phyloP scores from a whole-genome alignment of 2,329 filamentous ascomycete genomes.

The Neopestalotiopsis clavispora region DNA sequence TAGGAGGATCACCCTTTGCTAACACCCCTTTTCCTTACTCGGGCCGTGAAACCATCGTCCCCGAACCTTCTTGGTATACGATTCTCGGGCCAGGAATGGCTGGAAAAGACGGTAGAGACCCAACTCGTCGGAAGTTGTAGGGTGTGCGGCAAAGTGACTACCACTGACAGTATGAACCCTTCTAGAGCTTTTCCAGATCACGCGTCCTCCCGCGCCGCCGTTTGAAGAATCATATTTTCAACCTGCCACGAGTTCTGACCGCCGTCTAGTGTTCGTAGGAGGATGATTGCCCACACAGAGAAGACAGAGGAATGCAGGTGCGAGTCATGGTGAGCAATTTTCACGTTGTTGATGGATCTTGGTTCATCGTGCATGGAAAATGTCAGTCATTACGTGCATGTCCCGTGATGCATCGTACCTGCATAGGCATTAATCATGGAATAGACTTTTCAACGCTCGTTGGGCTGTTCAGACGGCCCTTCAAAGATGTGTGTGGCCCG shows the following conservation, averaged over 20 bases:
- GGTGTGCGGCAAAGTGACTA: neutral
- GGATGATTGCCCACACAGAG: neutral
- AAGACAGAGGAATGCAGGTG: neutral
- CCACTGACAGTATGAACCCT: neutral
- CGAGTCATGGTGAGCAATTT: neutral
- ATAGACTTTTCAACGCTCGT: neutral
- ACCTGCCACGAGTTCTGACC: neutral
- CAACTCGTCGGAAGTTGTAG: neutral
- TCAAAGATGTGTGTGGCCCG: neutral
- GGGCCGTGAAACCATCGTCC: neutral
- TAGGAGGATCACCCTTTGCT: neutral
- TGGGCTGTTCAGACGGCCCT: neutral
- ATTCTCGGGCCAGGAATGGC: neutral
- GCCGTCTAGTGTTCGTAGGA: neutral
- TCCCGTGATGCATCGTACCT: neutral
- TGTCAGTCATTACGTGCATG: constrained; percentile 1
- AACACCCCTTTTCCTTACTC: neutral
- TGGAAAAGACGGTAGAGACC: neutral
- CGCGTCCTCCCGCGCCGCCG: neutral
- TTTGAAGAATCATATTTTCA: neutral
- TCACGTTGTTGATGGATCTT: neutral
- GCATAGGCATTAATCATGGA: neutral
- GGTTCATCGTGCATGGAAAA: neutral
- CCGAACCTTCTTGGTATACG: neutral
- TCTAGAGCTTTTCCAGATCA: neutral